phyloP scores from a whole-genome alignment of 768 basidiomycete genomes.

The Pleurotus ostreatus region DNA sequence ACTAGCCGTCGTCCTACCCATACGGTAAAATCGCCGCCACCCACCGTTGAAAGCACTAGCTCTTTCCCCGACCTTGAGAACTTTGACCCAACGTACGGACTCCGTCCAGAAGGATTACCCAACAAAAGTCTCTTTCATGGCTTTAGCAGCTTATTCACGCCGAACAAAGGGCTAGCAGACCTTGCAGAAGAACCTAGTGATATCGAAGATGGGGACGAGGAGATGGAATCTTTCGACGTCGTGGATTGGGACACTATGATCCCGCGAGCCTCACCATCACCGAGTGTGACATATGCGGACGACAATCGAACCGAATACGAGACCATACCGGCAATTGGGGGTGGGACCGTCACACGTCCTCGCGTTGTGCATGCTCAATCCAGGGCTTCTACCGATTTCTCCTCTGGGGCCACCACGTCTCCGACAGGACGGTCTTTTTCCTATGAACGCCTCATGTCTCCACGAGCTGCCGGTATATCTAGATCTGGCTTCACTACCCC shows the following conservation, averaged over 20 bases:
- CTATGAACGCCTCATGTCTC: slow-evolving; percentile 13
- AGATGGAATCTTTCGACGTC: slow-evolving; percentile 56
- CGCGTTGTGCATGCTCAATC: slow-evolving; percentile 85
- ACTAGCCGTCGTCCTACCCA: slow-evolving; percentile 22
- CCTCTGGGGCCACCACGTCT: slow-evolving; percentile 13
- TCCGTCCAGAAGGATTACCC: slow-evolving; percentile 89
- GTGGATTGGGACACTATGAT: slow-evolving; percentile 68
- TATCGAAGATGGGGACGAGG: slow-evolving; percentile 39
- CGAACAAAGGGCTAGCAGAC: slow-evolving; percentile 70
- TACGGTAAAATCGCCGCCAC: slow-evolving; percentile 13
- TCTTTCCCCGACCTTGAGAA: slow-evolving; percentile 60
- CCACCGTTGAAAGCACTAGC: slow-evolving; percentile 16
- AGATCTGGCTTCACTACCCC: slow-evolving; percentile 21
- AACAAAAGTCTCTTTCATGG: slow-evolving; percentile 76
- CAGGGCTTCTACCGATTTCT: slow-evolving; percentile 49
- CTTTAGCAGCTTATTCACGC: slow-evolving; percentile 71
- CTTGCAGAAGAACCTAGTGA: slow-evolving; percentile 63
- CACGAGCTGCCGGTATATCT: slow-evolving; percentile 5
- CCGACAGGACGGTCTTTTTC: slow-evolving; percentile 15
- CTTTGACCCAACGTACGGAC: slow-evolving; percentile 94
- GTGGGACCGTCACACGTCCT: slow-evolving; percentile 82
- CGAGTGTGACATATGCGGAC: slow-evolving; percentile 34
- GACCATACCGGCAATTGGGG: slow-evolving; percentile 88
- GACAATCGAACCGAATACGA: slow-evolving; percentile 67
- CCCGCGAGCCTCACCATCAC: slow-evolving; percentile 39